These are phyloP conservation scores for Aspergillus kassunensis DNA, from an alignment of 495 filamentous ascomycete species.

Conservation along the genomic window DNA sequence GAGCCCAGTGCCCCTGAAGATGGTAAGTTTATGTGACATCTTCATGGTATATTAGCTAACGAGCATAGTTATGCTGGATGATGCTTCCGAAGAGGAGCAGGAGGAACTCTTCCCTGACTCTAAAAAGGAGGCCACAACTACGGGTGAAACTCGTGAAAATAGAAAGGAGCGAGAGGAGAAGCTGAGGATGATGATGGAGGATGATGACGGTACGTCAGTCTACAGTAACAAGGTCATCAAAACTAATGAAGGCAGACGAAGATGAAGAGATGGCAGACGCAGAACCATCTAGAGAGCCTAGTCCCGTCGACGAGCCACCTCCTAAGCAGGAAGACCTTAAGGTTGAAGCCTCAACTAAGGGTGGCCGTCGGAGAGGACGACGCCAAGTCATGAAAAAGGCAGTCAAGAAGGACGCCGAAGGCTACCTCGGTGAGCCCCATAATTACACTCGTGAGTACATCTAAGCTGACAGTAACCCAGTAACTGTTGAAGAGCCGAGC, in stretches of 20 bases:
- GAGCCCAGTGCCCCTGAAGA: slow-evolving; percentile 46
- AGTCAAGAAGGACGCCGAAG: slow-evolving; percentile 86
- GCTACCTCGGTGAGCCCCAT: slow-evolving; percentile 71
- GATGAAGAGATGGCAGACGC: slow-evolving; percentile 49
- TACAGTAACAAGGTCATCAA: neutral
- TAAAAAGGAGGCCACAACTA: slow-evolving; percentile 33
- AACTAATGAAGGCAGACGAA: slow-evolving; percentile 12
- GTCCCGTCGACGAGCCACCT: slow-evolving; percentile 39
- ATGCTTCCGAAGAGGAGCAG: slow-evolving; percentile 71
- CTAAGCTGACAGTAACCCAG: slow-evolving; percentile 51
- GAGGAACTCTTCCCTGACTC: slow-evolving; percentile 54
- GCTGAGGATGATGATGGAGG: slow-evolving; percentile 83
- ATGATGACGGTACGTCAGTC: slow-evolving; percentile 57
- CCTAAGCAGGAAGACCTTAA: slow-evolving; percentile 39
- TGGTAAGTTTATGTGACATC: slow-evolving; percentile 31
- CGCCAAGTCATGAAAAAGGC: slow-evolving; percentile 86
- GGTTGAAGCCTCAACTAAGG: slow-evolving; percentile 44
- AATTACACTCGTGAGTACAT: neutral
- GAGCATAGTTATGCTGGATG: slow-evolving; percentile 36
- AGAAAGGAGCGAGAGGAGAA: slow-evolving; percentile 69
- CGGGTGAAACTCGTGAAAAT: slow-evolving; percentile 46
- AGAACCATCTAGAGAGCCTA: slow-evolving; percentile 38
- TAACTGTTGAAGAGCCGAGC: slow-evolving; percentile 78
- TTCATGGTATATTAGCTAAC: slow-evolving; percentile 16
- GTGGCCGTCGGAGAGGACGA: slow-evolving; percentile 72